Evolutionary conservation across 495 filamentous ascomycete genomes (phyloP), one percentile per base, ranked within the genome.

Genomic region (Tetracladium setigerum): DNA sequence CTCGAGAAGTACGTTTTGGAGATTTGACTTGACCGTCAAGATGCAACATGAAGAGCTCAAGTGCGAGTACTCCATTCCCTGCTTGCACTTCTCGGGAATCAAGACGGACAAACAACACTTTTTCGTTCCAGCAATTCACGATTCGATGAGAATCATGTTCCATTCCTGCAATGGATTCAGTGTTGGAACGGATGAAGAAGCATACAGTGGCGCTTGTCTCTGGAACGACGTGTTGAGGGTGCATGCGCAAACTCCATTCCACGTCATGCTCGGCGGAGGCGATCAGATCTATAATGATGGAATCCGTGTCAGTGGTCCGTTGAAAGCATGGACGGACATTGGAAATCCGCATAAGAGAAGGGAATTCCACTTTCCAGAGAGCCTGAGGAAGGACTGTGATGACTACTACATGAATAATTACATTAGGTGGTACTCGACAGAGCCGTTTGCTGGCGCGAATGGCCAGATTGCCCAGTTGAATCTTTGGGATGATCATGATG

Each of bases 161-260:
- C 83, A 95, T 67, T 95, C 87, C 22, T 95, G 89, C 67, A 97
- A 95, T 67, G 91, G 91, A 40, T 95, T 97, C 66, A 91, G 86
- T 35, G 87, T 95, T 19, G 89, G 89, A 38, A 95, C 88, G 6
- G 85, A 95, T 61, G 83, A 90, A 66, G 76, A 87, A 1, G 83
- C 80, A 31, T 95, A 82, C 79, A 78, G 81, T 37, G 91, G 91
- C 0, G 80, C 83, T 9, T 83, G 78, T 14, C 72, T 95, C 44
- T 95, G 91, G 91, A 91, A 94, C 53, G 89, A 95, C 56, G 90
- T 94, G 11, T 62, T 89, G 56, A 76, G 89, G 44, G 68, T 80
- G 19, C 78, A 86, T 47, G 63, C 65, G 18, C 67, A 83, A 64
- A 71, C 72, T 53, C 87, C 91, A 13, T 89, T 95, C 65, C 91